These are phyloP conservation scores for Lipomyces spencermartinsiae DNA, from an alignment of 805 yeast genomes.

Conservation along the genomic window DNA sequence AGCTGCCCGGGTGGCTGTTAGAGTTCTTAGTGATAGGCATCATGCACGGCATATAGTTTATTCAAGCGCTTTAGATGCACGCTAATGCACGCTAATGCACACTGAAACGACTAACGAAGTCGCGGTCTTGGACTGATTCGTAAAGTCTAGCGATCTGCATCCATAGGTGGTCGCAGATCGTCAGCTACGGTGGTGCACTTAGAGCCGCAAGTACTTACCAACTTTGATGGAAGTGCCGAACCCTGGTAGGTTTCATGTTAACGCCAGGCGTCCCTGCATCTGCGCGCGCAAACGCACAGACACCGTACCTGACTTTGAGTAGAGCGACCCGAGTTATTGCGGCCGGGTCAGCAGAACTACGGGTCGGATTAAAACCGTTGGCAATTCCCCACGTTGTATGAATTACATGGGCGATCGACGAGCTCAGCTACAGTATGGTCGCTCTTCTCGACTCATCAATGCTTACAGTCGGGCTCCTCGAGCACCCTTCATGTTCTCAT, in stretches of 20 bases:
- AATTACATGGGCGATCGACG: background rate
- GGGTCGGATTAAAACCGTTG: no score
- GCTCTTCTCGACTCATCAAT: background rate
- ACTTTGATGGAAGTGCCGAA: background rate
- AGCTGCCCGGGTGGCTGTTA: background rate
- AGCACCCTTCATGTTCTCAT: background rate
- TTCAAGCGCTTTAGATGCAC: background rate
- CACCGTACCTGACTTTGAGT: background rate
- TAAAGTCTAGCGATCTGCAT: background rate
- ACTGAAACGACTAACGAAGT: background rate
- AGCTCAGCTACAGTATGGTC: background rate
- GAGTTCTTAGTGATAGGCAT: background rate
- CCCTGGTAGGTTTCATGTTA: background rate
- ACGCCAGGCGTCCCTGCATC: background rate
- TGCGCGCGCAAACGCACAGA: background rate
- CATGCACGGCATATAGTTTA: background rate
- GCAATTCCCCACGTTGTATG: no score
- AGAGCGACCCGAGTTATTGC: background rate
- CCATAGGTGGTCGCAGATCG: background rate
- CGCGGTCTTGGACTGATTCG: background rate
- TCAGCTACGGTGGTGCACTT: background rate
- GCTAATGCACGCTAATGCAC: conserved; percentile 4
- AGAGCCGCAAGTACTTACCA: background rate
- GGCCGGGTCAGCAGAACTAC: no score
- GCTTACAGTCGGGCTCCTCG: background rate